phyloP scores from a whole-genome alignment of 1,284 basidiomycete genomes.

The Phellopilus nigrolimitatus region DNA sequence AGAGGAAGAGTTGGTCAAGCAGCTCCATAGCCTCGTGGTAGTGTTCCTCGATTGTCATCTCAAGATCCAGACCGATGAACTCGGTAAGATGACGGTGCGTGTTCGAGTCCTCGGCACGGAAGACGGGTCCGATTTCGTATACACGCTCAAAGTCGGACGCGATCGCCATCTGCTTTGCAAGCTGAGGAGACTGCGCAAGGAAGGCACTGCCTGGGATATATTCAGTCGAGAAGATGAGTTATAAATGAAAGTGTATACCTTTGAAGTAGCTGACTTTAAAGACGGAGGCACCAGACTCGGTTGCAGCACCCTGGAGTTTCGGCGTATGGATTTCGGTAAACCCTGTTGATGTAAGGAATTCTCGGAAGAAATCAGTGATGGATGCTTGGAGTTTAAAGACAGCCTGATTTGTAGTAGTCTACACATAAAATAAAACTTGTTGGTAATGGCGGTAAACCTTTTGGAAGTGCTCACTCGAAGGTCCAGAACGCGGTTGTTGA shows the following conservation, averaged over 20 bases:
- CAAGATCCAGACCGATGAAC: conserved; percentile 97
- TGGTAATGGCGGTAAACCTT: no score
- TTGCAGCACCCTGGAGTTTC: conserved; percentile 95
- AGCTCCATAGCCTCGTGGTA: conserved; percentile 95
- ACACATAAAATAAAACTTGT: no score
- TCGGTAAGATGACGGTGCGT: conserved; percentile 98
- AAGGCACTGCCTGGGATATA: conserved; percentile 86
- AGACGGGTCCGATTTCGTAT: conserved; percentile 95
- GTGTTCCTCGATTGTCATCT: conserved; percentile 98
- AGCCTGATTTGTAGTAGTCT: conserved; percentile 96
- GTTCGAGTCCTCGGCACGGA: conserved; percentile 98
- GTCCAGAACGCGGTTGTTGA: conserved; percentile 95
- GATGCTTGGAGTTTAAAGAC: conserved; percentile 92
- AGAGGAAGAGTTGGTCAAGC: conserved; percentile 78
- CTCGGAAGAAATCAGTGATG: conserved; percentile 86
- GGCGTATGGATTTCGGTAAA: conserved; percentile 98
- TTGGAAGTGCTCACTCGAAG: conserved; percentile 60
- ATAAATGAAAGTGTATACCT: conserved; percentile 41
- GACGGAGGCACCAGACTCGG: conserved; percentile 94
- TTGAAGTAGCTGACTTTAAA: conserved; percentile 99
- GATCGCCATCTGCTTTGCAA: conserved; percentile 99
- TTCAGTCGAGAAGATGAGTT: neutral
- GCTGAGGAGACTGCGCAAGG: conserved; percentile 94
- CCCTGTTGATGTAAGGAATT: conserved; percentile 70
- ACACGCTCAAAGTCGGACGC: conserved; percentile 97